Conservation (phyloP, 768 basidiomycete species). For the Holtermanniella nyarrowii region DNA sequence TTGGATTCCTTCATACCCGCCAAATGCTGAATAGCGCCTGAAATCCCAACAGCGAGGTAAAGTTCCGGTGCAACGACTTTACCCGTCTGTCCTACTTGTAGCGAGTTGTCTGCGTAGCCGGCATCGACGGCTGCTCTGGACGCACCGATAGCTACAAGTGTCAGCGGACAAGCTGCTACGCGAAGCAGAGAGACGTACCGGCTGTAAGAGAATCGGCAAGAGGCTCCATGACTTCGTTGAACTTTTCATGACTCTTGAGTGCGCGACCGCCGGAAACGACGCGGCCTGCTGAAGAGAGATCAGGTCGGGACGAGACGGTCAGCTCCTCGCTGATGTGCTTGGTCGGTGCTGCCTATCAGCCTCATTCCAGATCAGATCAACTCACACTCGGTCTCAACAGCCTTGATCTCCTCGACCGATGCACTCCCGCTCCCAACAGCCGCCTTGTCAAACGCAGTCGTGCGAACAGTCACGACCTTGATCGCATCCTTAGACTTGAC, state of each 20-base stretch:
- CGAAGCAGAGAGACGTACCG: constrained; percentile 20
- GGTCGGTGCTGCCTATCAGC: constrained; percentile 29
- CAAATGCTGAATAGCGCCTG: constrained; percentile 95
- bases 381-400: constrained; percentile 46
- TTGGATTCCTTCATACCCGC: constrained; percentile 99
- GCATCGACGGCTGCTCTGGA: constrained; percentile 96
- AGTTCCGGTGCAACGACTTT: constrained; percentile 88
- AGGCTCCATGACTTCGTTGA: constrained; percentile 72
- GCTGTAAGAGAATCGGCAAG: constrained; percentile 88
- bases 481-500: constrained; percentile 62
- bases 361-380: not conserved
- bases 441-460: constrained; percentile 72
- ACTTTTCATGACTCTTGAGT: constrained; percentile 88
- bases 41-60: constrained; percentile 93
- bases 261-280: constrained; percentile 94
- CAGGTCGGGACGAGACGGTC: constrained; percentile 83
- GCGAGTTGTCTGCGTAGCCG: constrained; percentile 92
- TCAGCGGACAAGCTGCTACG: not conserved
- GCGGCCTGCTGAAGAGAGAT: constrained; percentile 72
- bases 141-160: constrained; percentile 75
- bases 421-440: constrained; percentile 47
- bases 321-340: constrained; percentile 48
- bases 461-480: constrained; percentile 91
- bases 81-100: constrained; percentile 99
- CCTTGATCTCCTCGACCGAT: constrained; percentile 48